Percentiles rank a stretch among this genome's conserved stretches.
Evolutionary conservation across 129 eudicot species (phyloP).

Genomic region (Helianthus annuus): HanXRQr2.0-SUNRISE NC_035433.2:30636041-30636540

Average conservation of each 20-base stretch:
- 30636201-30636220: neutral
- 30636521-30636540: no score
- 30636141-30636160: no score
- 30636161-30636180: no score
- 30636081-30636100: no score
- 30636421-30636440: conserved; percentile 20
- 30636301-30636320: conserved; percentile 23
- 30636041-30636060: no score
- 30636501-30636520: no score
- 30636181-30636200: no score
- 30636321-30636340: conserved; percentile 37
- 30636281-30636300: neutral
- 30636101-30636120: no score
- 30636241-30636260: neutral
- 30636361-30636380: conserved; percentile 32
- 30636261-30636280: neutral
- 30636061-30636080: no score
- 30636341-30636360: conserved; percentile 36
- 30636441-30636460: neutral
- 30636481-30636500: no score
- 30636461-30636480: no score
- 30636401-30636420: conserved; percentile 14
- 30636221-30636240: neutral
- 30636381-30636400: conserved; percentile 35
- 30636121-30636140: no score